A percentile compares a stretch with the other conserved stretches of the same genome.
Conservation (phyloP, 2,329 filamentous ascomycete genomes). For the Cytospora paraplurivora region DNA sequence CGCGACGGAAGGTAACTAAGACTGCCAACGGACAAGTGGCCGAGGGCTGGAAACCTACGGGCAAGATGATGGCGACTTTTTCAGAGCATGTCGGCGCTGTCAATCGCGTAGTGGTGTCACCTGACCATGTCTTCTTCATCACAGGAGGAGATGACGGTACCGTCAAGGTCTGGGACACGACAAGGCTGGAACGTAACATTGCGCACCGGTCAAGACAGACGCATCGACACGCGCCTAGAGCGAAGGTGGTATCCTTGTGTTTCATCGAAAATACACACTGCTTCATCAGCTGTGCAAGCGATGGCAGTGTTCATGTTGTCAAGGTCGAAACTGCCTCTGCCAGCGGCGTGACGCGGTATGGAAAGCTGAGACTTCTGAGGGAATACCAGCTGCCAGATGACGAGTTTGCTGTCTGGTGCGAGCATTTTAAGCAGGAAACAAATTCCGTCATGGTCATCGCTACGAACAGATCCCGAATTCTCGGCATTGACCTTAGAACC, state of each 20-base stretch:
- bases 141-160: constrained; percentile 90
- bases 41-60: constrained; percentile 78
- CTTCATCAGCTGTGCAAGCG: constrained; percentile 86
- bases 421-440: constrained; percentile 84
- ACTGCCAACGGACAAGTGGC: constrained; percentile 50
- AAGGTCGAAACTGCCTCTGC: constrained; percentile 64
- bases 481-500: constrained; percentile 82
- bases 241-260: constrained; percentile 77
- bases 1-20: constrained; percentile 53
- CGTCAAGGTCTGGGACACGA: constrained; percentile 92
- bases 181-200: constrained; percentile 86
- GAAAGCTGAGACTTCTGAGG: constrained; percentile 73
- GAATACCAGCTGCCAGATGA: constrained; percentile 71
- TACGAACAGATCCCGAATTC: constrained; percentile 80
- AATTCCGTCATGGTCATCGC: constrained; percentile 83
- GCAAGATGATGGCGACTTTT: constrained; percentile 83
- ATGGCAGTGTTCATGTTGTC: constrained; percentile 88
- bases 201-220: constrained; percentile 85
- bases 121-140: constrained; percentile 92
- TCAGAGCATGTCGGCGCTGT: constrained; percentile 83
- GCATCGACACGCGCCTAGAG: constrained; percentile 71
- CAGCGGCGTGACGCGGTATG: constrained; percentile 67
- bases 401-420: constrained; percentile 85
- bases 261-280: constrained; percentile 95
- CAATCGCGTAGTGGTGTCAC: constrained; percentile 78